Base-by-base conservation (phyloP, 2,329 filamentous ascomycete species). In the Aspergillus pseudoglaucus region DNA sequence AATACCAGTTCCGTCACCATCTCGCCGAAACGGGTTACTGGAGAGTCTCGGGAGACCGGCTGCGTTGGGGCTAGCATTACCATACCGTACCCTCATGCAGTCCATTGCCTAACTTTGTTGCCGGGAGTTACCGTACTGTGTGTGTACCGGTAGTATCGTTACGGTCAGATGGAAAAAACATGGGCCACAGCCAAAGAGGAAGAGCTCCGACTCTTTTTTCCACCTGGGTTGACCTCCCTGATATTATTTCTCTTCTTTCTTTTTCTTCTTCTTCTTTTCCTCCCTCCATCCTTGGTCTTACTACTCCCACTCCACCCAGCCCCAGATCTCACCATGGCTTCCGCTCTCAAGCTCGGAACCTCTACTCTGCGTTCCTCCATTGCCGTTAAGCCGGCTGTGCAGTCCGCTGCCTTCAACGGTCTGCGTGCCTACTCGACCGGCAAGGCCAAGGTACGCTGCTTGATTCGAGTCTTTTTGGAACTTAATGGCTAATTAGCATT, bases 401-500 rank as follows among this genome's bases (percentile, higher is more conserved):
- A 84, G 67, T 75, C 78, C 66, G 80, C 83, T 59, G 84, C 84
- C 69, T 90, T 90, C 79, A 89, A 85, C 76, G 85, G 87, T 69
- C 76, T 87, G 68, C 85, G 93, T 75, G 90, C 82, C 81, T 96
- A 96, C 78, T 95, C 90, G 55, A 85, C 89, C 60, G 72, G 71
- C 61, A 96, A 96, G 82, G 82, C 85, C 62, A 84, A 90, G 81
- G 90, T 94, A 77, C 65, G 48, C 47, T n/a, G 77, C 38, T 49
- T 48, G 54, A 44, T 52, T 53, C 44, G 14, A 33, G 12, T 44
- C 25, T 37, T 32, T 35, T 39, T 41, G 6, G 3, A 44, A 17
- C 15, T 56, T 49, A 53, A 51, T 52, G 37, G 15, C 46, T 38
- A 44, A 52, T 50, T 48, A 57, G 59, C 55, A 69, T 65, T 47